Conservation (phyloP, 2,329 filamentous ascomycete genomes). For the Cercospora zeae-maydis region DNA sequence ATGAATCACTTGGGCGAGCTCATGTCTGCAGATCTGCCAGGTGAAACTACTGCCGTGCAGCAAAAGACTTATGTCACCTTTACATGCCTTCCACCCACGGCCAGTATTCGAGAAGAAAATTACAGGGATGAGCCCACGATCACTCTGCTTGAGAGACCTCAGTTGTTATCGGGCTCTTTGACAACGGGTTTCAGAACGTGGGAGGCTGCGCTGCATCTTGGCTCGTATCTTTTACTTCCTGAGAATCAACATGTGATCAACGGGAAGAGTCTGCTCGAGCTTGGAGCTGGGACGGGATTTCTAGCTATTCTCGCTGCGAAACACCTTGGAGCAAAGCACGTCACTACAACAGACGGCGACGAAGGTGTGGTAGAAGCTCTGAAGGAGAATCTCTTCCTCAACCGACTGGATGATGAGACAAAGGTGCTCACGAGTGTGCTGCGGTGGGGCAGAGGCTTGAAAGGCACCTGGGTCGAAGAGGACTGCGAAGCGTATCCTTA, state of each 20-base stretch:
- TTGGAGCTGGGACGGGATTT: slow-evolving; percentile 74
- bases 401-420: slow-evolving; percentile 54
- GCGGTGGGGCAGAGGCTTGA: slow-evolving; percentile 61
- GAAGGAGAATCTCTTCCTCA: slow-evolving; percentile 65
- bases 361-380: slow-evolving; percentile 66
- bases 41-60: slow-evolving; percentile 64
- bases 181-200: slow-evolving; percentile 77
- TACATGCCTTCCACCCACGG: slow-evolving; percentile 35
- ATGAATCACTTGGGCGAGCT: slow-evolving; percentile 65
- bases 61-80: slow-evolving; percentile 75
- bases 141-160: slow-evolving; percentile 65
- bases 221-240: slow-evolving; percentile 59
- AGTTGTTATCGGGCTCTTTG: slow-evolving; percentile 65
- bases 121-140: slow-evolving; percentile 39
- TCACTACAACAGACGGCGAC: slow-evolving; percentile 71
- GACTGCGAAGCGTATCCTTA: slow-evolving; percentile 43
- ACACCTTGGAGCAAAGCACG: slow-evolving; percentile 56
- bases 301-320: slow-evolving; percentile 71
- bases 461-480: slow-evolving; percentile 57
- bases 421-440: slow-evolving; percentile 53
- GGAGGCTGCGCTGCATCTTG: slow-evolving; percentile 74
- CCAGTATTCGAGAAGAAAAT: slow-evolving; percentile 15
- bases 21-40: slow-evolving; percentile 60
- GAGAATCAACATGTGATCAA: slow-evolving; percentile 48
- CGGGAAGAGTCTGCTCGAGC: slow-evolving; percentile 62